Conservation (phyloP, 2,329 filamentous ascomycete species). For the Cercospora nicotianae region DNA sequence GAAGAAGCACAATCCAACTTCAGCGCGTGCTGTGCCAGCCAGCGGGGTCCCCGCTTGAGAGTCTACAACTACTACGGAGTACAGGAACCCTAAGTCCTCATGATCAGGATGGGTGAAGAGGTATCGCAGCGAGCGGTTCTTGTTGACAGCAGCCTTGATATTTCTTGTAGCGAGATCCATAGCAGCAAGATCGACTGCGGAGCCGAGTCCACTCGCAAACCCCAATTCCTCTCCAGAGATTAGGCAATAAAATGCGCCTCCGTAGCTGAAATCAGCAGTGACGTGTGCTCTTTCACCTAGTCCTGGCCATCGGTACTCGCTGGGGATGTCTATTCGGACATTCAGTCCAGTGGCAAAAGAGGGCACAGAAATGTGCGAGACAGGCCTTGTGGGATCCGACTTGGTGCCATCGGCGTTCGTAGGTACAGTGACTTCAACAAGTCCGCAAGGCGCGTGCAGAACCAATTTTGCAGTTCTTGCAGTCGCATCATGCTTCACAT, state of each 20-base stretch:
- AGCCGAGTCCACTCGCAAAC: slow-evolving; percentile 36
- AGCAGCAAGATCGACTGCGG: slow-evolving; percentile 34
- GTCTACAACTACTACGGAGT: slow-evolving; percentile 46
- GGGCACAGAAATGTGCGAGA: slow-evolving; percentile 47
- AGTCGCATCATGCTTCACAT: slow-evolving; percentile 35
- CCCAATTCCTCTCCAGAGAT: slow-evolving; percentile 43
- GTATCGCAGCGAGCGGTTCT: slow-evolving; percentile 33
- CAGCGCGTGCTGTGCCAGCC: slow-evolving; percentile 33
- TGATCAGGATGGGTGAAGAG: slow-evolving; percentile 34
- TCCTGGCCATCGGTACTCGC: slow-evolving; percentile 42
- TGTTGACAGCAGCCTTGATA: slow-evolving; percentile 39
- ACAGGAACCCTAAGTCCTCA: slow-evolving; percentile 37
- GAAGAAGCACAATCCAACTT: slow-evolving; percentile 44
- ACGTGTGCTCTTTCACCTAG: slow-evolving; percentile 36
- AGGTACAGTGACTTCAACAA: slow-evolving; percentile 47
- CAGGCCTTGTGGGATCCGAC: slow-evolving; percentile 43
- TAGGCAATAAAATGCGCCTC: slow-evolving; percentile 49
- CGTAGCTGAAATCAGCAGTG: slow-evolving; percentile 43
- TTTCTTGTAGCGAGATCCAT: slow-evolving; percentile 38
- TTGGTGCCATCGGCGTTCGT: slow-evolving; percentile 30
- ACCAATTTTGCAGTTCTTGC: slow-evolving; percentile 36
- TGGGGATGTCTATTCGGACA: slow-evolving; percentile 37
- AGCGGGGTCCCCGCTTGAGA: slow-evolving; percentile 23
- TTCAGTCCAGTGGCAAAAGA: slow-evolving; percentile 43
- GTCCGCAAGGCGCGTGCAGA: slow-evolving; percentile 50